Base-by-base conservation (phyloP, 2,329 filamentous ascomycete species). In the Thelonectria olida region DNA sequence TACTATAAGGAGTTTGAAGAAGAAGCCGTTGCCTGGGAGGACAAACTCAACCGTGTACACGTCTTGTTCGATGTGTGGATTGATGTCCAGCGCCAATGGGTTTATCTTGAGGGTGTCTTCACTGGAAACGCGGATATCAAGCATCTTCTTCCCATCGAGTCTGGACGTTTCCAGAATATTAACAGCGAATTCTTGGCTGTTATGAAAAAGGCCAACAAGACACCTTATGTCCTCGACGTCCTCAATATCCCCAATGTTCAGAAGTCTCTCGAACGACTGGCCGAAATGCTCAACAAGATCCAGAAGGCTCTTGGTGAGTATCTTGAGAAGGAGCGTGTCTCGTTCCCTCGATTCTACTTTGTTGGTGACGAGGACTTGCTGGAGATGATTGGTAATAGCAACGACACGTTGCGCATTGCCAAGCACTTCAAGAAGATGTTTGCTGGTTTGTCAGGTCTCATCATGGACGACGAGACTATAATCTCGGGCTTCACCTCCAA, bases 351-450 rank as follows among this genome's bases (percentile, higher is more conserved):
- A 60, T 99, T 99, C 83, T 99, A 99, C 82, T 99, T 99, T 72
- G 96, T 99, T 58, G 96, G 96, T 76, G 96, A 99, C 72, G 96
- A 99, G 75, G 96, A 99, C 78, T 82, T 99, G 58, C 85, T 99
- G 22, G 96, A 99, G 78, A 99, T 99, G 80, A 99, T 99, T 67
- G 96, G 96, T 75, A 99, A 99, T 78, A 98, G 95, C 80, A 97
- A 97, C 73, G 96, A 99, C 73, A 97, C 95, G 9, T 81, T 96
- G 62, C 93, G 96, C 55, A 96, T 99, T 68, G 93, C 96, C 39
- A 99, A 99, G 77, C 96, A 99, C 81, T 93, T 99, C 83, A 95
- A 97, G 77, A 99, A 99, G 84, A 99, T 99, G 96, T 99, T 99
- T 82, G 96, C 96, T 65, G 96, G 96, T 64, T 84, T 99, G 48